These are phyloP conservation scores for Dioscorea cayenensis DNA, from an alignment of 116 monocot genomes.

Conservation along the genomic window DNA sequence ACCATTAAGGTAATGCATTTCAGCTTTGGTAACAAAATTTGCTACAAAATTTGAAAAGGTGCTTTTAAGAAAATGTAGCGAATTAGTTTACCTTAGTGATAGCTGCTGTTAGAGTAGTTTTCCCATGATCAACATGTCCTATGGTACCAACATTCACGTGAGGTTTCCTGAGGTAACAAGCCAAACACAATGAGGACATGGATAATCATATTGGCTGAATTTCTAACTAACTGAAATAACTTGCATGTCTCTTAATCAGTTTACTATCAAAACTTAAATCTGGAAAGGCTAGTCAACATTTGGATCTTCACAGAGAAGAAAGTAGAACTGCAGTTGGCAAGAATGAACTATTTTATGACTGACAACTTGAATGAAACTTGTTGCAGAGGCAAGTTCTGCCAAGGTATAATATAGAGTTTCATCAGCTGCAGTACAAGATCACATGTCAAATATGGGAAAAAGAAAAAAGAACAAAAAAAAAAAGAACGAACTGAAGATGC, in stretches of 20 bases:
- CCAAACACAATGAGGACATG: not conserved
- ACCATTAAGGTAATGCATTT: no score
- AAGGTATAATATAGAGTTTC: no score
- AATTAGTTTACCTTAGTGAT: conserved; percentile 76
- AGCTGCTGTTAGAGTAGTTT: conserved; percentile 90
- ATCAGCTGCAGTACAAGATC: no score
- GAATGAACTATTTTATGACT: no score
- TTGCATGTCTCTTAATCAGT: not conserved
- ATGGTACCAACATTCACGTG: conserved; percentile 95
- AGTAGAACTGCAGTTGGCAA: no score
- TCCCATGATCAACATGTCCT: conserved; percentile 92
- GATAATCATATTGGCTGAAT: not conserved
- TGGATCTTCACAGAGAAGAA: not conserved
- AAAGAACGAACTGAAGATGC: no score
- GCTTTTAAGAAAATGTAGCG: not conserved
- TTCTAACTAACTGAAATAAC: not conserved
- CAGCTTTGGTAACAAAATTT: not conserved
- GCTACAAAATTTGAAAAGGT: not conserved
- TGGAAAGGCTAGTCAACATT: not conserved
- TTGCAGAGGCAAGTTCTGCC: no score
- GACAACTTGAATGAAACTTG: no score
- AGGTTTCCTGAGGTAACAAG: conserved; percentile 60
- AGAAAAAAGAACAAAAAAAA: no score
- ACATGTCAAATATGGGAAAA: no score
- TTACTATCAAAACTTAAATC: not conserved